Base-by-base conservation (phyloP, 2,329 filamentous ascomycete genomes). In the Sporothrix variecibatus region DNA sequence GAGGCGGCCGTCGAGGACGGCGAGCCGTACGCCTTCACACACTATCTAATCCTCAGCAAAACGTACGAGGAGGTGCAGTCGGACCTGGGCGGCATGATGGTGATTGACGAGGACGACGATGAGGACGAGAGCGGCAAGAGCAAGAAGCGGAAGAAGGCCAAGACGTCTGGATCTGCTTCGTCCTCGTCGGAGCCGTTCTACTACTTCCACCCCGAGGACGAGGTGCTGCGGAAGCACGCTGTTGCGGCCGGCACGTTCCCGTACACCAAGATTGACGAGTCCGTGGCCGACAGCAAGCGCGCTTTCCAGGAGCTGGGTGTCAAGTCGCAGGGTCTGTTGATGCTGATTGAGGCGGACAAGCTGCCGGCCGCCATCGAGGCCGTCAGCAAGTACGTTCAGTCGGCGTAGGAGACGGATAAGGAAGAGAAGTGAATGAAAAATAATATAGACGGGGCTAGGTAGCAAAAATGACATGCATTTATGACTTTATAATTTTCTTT, bases 181-280 rank as follows among this genome's bases (percentile, higher is more conserved):
- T 67, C 62, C 11, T 7, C 74, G 2, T 23, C 68, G 4, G 65
- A 60, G 17, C 86, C 87, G 78, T 86, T 89, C 46, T 97, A 94
- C 83, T 97, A 95, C 83, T 99, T 98, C 86, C 96, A 99, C 81
- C 92, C 94, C 0, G 96, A 99, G 84, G 96, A 99, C 80, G 96
- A 98, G 85, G 89, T 95, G 71, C 84, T 98, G 79, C 90, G 96
- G 77, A 90, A 90, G 80, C 88, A 95, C 83, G 93, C 94, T 2
- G 75, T 90, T 53, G 94, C 90, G 17, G 86, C 88, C 76, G 92
- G 91, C 34, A 89, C 87, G 71, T 97, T 92, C 80, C 88, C 92
- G 23, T 97, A 94, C 82, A 92, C 91, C 65, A 95, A 93, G 81
- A 90, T 94, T 74, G 92, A 93, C 65, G 93, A 97, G 78, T 90